Conservation (phyloP, 1,284 basidiomycete genomes). For the Rugiboletus extremiorientalis region DNA sequence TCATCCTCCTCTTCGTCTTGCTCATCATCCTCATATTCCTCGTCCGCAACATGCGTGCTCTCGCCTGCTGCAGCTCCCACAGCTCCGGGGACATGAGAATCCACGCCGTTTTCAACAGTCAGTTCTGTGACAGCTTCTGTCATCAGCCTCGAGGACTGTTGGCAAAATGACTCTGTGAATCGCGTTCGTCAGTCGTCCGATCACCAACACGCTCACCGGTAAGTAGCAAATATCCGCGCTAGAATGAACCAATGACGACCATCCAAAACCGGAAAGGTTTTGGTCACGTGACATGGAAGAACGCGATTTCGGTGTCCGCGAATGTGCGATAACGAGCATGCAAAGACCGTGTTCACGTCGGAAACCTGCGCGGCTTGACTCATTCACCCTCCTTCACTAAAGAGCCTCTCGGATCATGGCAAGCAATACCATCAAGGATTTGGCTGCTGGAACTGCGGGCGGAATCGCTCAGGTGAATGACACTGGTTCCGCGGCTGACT, state of each 20-base stretch:
- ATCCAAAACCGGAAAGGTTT: constrained; percentile 12
- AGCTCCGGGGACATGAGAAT: background rate
- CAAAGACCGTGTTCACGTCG: background rate
- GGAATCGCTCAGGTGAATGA: constrained; percentile 80
- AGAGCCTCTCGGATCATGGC: constrained; percentile 37
- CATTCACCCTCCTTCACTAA: background rate
- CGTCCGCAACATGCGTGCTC: constrained; percentile 41
- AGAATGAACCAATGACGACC: background rate
- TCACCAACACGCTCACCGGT: constrained; percentile 15
- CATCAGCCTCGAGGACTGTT: constrained; percentile 16
- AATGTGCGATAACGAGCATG: constrained; percentile 10
- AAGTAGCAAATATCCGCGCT: background rate
- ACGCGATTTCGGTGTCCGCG: constrained; percentile 16
- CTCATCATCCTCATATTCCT: constrained; percentile 49
- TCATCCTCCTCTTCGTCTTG: constrained; percentile 64
- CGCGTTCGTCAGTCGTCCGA: background rate
- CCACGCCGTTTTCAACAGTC: constrained; percentile 1
- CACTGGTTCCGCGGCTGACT: background rate
- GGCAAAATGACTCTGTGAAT: constrained; percentile 12
- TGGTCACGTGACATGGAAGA: constrained; percentile 18
- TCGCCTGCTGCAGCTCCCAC: constrained; percentile 6
- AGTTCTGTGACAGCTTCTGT: constrained; percentile 8
- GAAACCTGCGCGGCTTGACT: background rate
- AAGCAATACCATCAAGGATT: constrained; percentile 64
- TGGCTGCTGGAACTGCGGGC: constrained; percentile 83